Base-by-base conservation (phyloP, 768 basidiomycete genomes). In the Tricholoma bakamatsutake region DNA sequence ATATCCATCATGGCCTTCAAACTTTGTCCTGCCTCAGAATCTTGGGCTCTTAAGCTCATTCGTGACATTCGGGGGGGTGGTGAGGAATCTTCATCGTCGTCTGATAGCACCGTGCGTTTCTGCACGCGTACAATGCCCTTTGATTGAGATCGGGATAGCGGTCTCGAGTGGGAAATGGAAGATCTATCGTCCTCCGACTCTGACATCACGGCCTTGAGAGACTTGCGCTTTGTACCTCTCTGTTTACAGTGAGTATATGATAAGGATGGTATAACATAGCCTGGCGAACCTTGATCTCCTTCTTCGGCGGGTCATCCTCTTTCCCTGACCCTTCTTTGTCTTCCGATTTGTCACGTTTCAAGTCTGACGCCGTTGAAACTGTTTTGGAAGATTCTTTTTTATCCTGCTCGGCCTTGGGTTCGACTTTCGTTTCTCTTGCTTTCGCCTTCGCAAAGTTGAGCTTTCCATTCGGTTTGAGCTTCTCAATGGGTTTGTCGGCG, bases 1-100 rank as follows among this genome's bases (percentile, higher is more conserved):
- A 89, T 77, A 50, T 90, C 88, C 87, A 89, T 88, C 74, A 89
- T 78, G 9, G 80, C 85, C 42, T 73, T 73, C 10, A 73, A 71
- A 9, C 79, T 80, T 13, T 75, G 71, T 55, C 83, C 79, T 8
- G 73, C 74, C 27, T 75, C 73, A 2, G 68, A 66, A 60, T 74
- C 76, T 33, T 61, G 58, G 33, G 60, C 57, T 49, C 60, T 61
- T 62, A 69, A 54, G 53, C 56, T 67, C 67, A 51, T 58, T 56
- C 64, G 68, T 71, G 45, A 70, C 61, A 63, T 74, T 76, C 50
- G 72, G 42, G 43, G 67, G 40, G 63, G 69, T 61, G 67, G 59
- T 34, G 66, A 62, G 13, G 62, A 69, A 11, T 76, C 76, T 0
- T 80, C 75, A 13, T 81, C 85, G 24, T 84, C 81, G 53, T 89